phyloP scores from a whole-genome alignment of 352 stramenopile genomes.

The Thraustotheca clavata region DNA sequence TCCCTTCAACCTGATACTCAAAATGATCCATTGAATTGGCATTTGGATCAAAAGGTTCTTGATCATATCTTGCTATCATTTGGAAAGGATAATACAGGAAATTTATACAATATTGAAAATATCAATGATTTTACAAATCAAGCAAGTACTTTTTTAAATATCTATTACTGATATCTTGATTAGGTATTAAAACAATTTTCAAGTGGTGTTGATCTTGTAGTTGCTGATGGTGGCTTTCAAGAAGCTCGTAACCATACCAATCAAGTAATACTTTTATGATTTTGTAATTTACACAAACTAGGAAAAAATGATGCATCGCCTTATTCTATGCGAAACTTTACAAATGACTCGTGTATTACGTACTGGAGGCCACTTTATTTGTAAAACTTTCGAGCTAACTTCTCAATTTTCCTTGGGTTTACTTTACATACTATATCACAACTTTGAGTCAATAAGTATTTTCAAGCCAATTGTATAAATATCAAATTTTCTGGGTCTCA shows the following conservation, averaged over 20 bases:
- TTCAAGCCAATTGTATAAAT: slow-evolving; percentile 57
- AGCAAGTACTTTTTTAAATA: slow-evolving; percentile 15
- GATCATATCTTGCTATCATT: slow-evolving; percentile 44
- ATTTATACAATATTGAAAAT: slow-evolving; percentile 55
- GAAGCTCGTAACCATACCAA: slow-evolving; percentile 50
- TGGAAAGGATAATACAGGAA: slow-evolving; percentile 55
- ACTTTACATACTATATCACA: slow-evolving; percentile 50
- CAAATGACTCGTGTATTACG: slow-evolving; percentile 48
- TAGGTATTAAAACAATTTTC: slow-evolving; percentile 22
- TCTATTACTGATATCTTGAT: not conserved
- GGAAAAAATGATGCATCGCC: slow-evolving; percentile 51
- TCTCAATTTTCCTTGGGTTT: slow-evolving; percentile 52
- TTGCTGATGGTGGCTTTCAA: slow-evolving; percentile 64
- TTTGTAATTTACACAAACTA: slow-evolving; percentile 18
- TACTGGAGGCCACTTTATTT: slow-evolving; percentile 47
- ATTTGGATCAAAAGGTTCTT: slow-evolving; percentile 6
- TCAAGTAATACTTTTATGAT: slow-evolving; percentile 33
- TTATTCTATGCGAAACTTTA: slow-evolving; percentile 51
- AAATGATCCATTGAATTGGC: slow-evolving; percentile 39
- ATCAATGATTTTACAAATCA: slow-evolving; percentile 41
- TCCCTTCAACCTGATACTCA: slow-evolving; percentile 36
- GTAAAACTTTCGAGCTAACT: slow-evolving; percentile 73
- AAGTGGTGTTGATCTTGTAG: slow-evolving; percentile 41
- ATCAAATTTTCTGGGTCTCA: too few species aligned
- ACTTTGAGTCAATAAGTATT: slow-evolving; percentile 50